phyloP scores from a whole-genome alignment of 139 green algal genomes.

The Chlorella vulgaris region DNA sequence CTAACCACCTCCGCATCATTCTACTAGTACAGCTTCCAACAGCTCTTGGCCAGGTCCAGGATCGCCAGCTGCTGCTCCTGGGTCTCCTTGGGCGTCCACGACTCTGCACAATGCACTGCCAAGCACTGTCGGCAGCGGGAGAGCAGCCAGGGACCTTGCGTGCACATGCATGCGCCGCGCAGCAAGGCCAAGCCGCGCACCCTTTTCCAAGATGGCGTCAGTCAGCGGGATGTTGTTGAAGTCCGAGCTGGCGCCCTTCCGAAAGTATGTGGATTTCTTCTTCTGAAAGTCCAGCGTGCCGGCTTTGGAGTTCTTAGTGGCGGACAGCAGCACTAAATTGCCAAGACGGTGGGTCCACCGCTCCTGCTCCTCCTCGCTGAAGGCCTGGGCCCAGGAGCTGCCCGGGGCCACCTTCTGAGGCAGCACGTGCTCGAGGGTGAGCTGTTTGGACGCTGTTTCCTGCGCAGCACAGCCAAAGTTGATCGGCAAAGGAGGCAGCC shows the following conservation, averaged over 20 bases:
- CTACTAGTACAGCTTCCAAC: no score
- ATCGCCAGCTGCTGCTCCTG: no score
- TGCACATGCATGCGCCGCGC: no score
- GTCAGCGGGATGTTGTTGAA: not conserved
- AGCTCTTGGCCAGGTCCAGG: no score
- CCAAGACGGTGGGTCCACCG: not conserved
- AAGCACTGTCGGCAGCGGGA: no score
- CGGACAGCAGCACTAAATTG: conserved; percentile 1
- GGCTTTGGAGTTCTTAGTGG: not conserved
- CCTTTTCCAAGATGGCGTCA: not conserved
- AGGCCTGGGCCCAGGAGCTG: not conserved
- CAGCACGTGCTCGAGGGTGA: conserved; percentile 3
- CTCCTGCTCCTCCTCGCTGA: not conserved
- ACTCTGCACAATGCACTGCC: no score
- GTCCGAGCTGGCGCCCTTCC: not conserved
- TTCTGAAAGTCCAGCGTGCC: not conserved
- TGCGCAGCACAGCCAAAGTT: not conserved
- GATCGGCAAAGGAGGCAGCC: no score
- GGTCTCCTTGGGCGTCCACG: no score
- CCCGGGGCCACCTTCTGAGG: not conserved
- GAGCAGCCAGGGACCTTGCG: no score
- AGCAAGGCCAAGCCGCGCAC: no score
- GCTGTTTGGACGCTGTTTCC: not conserved
- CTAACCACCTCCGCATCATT: no score
- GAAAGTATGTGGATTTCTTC: not conserved